Conservation (phyloP, 352 stramenopile genomes). For the Blastocystis sp. region DNA sequence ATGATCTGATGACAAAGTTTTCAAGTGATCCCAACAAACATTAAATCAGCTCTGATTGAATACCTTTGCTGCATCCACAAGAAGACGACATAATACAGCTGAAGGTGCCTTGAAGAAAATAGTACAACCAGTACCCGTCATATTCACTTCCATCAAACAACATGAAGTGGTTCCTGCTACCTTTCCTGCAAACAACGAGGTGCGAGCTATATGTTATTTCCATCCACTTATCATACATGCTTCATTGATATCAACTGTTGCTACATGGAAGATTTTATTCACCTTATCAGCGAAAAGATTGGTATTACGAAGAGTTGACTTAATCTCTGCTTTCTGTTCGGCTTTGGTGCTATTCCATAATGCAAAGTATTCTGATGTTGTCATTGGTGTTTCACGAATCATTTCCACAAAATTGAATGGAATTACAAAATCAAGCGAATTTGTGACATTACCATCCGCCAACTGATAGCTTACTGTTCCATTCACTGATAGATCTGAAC, state of each 20-base stretch:
- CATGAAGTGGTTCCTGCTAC: conserved; percentile 19
- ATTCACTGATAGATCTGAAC: background rate
- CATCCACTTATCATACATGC: background rate
- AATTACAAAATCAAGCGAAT: conserved; percentile 30
- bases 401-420: conserved; percentile 64
- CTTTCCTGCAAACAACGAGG: conserved; percentile 29
- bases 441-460: background rate
- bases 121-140: conserved; percentile 52
- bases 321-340: conserved; percentile 28
- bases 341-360: conserved; percentile 39
- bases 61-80: conserved; percentile 44
- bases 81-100: conserved; percentile 24
- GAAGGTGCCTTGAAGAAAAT: conserved; percentile 56
- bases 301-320: conserved; percentile 30
- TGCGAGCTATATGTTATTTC: conserved; percentile 9
- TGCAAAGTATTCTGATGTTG: conserved; percentile 13
- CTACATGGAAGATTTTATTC: conserved; percentile 41
- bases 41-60: background rate
- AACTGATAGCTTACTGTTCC: conserved; percentile 3
- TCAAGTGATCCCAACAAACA: conserved; percentile 43
- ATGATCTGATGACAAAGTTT: too few relatives aligned
- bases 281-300: conserved; percentile 46
- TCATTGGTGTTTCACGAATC: conserved; percentile 44
- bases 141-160: conserved; percentile 59
- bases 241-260: conserved; percentile 32